Base-by-base conservation (phyloP, 1,139 yeast species). In the Yamadazyma kanchanaburiensis region DNA sequence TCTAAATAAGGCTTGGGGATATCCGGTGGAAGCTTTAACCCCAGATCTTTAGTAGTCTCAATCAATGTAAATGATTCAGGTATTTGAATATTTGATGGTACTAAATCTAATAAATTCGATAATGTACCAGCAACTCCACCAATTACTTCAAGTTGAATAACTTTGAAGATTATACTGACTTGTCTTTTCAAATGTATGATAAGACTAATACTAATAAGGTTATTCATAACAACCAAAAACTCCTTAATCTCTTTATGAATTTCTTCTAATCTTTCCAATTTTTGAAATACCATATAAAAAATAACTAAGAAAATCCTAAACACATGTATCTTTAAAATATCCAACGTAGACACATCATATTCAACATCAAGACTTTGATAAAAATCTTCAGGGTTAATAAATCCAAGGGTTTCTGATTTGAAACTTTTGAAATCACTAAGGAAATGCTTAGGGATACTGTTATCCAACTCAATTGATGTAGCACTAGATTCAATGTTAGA, bases 1-100 rank as follows among this genome's bases (percentile, higher is more conserved):
- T 63, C 64, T 28, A 70, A 45, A 36, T 53, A 68, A 0, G 74
- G 73, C 25, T 51, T 54, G 2, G 76, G 76, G 6, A 65, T 38
- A 6, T 53, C 58, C 3, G 71, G 64, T 16, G 74, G 72, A 14
- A 53, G 39, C 2, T 40, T 31, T 3, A 45, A 28, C 6, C 35
- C 12, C 17, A 37, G 33, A 2, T 38, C 34, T 15, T 45, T 38
- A 12, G 38, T 27, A 12, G 43, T 37, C 15, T 53, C 41, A 5
- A 58, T 31, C 13, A 55, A 31, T 3, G 49, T 35, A 5, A 51
- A 32, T 9, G 55, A 45, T 7, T 28, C 25, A 5, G 61, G 60
- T 9, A 47, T 35, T 6, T 29, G 28, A 6, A 37, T 27, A 8
- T 41, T 42, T 9, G 26, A 25, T 8, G 45, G 45, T n/a, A 32